Evolutionary conservation across 116 monocot species (phyloP), one percentile per base, ranked within the genome.

Genomic region (Zostera marina): DNA sequence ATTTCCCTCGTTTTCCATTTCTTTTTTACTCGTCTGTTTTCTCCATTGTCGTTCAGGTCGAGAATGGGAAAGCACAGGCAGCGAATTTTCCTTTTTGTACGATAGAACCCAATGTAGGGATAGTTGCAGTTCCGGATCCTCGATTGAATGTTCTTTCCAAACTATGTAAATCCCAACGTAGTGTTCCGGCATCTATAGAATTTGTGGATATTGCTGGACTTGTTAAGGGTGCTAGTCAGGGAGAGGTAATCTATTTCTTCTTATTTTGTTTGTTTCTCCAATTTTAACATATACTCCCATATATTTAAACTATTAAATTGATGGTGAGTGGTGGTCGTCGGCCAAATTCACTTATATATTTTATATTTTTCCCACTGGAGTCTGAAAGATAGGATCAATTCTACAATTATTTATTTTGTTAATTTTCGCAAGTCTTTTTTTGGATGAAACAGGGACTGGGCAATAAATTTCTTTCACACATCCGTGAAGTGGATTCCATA

Each of bases 71-170:
- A 69, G 91, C 91, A 26, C 91, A 99, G 66, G 98, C 98, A 46
- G 98, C 98, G 17, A 99, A 99, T 72, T 99, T 86, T 65, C 98
- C 98, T 13, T 99, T 99, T 48, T 99, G 98, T 67, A 99, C 98
- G 22, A 99, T 99, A 63, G 91, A 99, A 56, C 98, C 98, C 42
- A 99, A 99, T 75, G 98, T 99, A 22, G 91, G 98, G 5, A 78
- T 91, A 17, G 98, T 91, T 49, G 91, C 77, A 11, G 91, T 99
- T 20, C 98, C 98, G 14, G 98, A 99, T 83, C 56, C 74, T n/a
- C 68, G 98, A 25, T 53, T 99, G 62, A 71, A 66, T 52, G 86
- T 91, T 44, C 81, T 99, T 49, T 80, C 91, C 17, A 63, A 66
- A n/a, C 61, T 91, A 52, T 83, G 83, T 41, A 90, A 90, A 63